Evolutionary conservation across 176 grass and related monocot genomes (phyloP).

Genomic region (Neostapfia colusana): DNA sequence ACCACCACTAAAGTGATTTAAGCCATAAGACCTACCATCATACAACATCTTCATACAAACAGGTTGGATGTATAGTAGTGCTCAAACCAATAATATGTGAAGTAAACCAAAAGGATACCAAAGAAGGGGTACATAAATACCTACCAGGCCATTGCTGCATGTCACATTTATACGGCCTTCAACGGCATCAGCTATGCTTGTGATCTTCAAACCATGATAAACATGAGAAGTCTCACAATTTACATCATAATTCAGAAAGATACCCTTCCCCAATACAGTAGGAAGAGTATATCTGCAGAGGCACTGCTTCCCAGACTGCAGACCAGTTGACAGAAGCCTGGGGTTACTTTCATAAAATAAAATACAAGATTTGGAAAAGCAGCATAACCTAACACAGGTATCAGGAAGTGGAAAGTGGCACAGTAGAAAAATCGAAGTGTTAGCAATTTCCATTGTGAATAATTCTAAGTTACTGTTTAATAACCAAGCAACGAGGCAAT

Average conservation of each 20-base stretch:
- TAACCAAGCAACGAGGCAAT: too few relatives aligned
- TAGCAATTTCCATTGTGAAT: not conserved
- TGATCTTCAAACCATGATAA: conserved; percentile 66
- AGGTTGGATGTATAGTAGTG: not conserved
- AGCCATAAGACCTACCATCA: not conserved
- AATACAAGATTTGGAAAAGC: not conserved
- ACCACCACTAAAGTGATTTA: not conserved
- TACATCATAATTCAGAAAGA: conserved; percentile 34
- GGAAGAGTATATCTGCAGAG: conserved; percentile 83
- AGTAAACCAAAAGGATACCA: conserved; percentile 19
- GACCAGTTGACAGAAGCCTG: conserved; percentile 24
- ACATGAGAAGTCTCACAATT: conserved; percentile 36
- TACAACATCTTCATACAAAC: not conserved
- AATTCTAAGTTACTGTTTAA: not conserved
- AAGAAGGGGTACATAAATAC: conserved; percentile 4
- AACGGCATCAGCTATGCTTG: conserved; percentile 79
- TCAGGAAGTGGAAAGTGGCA: not conserved
- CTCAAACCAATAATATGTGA: conserved; percentile 4
- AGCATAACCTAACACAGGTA: conserved; percentile 20
- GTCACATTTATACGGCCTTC: conserved; percentile 80
- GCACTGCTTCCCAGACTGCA: conserved; percentile 92
- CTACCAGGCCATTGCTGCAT: conserved; percentile 79
- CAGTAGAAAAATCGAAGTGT: not conserved
- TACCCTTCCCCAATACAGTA: conserved; percentile 49
- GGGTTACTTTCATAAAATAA: conserved; percentile 20